These are phyloP conservation scores for Blastomyces emzantsi DNA, from an alignment of 2,329 filamentous ascomycete species.

Conservation along the genomic window DNA sequence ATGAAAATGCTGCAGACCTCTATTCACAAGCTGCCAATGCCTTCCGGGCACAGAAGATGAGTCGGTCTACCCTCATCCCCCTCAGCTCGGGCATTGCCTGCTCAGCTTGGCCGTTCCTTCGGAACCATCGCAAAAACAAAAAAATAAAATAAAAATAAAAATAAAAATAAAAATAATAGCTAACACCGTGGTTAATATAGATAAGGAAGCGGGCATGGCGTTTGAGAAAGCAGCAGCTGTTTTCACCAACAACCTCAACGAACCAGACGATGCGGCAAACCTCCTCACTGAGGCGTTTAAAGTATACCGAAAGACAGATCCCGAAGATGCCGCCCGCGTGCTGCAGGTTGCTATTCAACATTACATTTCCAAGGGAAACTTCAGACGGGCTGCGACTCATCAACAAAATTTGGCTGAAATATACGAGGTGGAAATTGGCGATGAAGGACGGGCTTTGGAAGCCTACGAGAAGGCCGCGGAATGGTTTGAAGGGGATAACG, in stretches of 20 bases:
- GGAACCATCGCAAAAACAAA: not conserved
- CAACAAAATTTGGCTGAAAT: conserved; percentile 84
- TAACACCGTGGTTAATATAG: conserved; percentile 36
- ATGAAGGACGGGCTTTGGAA: conserved; percentile 68
- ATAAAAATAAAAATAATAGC: not conserved
- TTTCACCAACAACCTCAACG: conserved; percentile 71
- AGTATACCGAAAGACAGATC: conserved; percentile 78
- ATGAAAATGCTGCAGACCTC: conserved; percentile 77
- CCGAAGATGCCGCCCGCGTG: conserved; percentile 71
- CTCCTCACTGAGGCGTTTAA: conserved; percentile 87
- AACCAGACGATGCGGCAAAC: conserved; percentile 88
- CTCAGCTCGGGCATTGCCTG: not conserved
- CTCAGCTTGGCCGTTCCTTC: not conserved
- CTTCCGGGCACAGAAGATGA: conserved; percentile 77
- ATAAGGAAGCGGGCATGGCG: conserved; percentile 73
- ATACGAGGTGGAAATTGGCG: conserved; percentile 71
- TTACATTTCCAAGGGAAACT: conserved; percentile 84
- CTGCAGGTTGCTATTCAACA: conserved; percentile 71
- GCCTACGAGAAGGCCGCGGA: conserved; percentile 76
- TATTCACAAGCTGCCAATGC: conserved; percentile 86
- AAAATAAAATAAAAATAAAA: too few relatives aligned
- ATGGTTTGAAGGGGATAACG: conserved; percentile 85
- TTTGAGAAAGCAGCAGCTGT: conserved; percentile 82
- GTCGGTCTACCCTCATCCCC: conserved; percentile 39
- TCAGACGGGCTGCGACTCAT: conserved; percentile 79